phyloP scores from a whole-genome alignment of 306 rosid genomes.

The Medicago arabica region DNA sequence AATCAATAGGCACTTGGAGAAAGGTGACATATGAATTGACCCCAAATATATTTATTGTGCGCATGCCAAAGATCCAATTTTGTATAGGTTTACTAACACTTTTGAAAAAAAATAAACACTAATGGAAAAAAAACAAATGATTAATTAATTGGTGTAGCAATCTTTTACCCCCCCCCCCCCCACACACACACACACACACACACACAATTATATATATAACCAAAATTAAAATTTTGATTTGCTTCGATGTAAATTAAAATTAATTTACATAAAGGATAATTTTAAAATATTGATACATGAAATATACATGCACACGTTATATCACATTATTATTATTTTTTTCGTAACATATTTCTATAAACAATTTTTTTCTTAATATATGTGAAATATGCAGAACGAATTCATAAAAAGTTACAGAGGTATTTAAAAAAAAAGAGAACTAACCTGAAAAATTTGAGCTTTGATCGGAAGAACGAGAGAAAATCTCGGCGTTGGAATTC shows the following conservation, averaged over 20 bases:
- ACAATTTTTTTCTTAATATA: too few species aligned
- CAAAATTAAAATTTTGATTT: too few species aligned
- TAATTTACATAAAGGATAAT: too few species aligned
- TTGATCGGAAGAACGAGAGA: slow-evolving; percentile 55
- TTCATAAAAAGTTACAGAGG: not conserved
- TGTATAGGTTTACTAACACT: not conserved
- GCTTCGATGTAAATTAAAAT: too few species aligned
- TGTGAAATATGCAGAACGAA: not conserved
- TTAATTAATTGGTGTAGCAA: not conserved
- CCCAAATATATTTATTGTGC: slow-evolving; percentile 1
- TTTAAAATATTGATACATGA: too few species aligned
- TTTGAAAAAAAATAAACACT: not conserved
- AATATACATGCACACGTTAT: not conserved
- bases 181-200: too few species aligned
- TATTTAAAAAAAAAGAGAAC: not conserved
- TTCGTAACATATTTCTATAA: too few species aligned
- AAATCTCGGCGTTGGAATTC: not conserved
- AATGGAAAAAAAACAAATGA: not conserved
- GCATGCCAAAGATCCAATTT: not conserved
- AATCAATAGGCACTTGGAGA: slow-evolving; percentile 20
- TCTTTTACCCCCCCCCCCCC: too few species aligned
- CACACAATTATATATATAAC: too few species aligned
- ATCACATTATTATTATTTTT: too few species aligned
- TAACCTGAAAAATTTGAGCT: slow-evolving; percentile 58
- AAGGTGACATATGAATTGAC: not conserved